Evolutionary conservation across 495 filamentous ascomycete genomes (phyloP).

Genomic region (Aspergillus diversus): DNA sequence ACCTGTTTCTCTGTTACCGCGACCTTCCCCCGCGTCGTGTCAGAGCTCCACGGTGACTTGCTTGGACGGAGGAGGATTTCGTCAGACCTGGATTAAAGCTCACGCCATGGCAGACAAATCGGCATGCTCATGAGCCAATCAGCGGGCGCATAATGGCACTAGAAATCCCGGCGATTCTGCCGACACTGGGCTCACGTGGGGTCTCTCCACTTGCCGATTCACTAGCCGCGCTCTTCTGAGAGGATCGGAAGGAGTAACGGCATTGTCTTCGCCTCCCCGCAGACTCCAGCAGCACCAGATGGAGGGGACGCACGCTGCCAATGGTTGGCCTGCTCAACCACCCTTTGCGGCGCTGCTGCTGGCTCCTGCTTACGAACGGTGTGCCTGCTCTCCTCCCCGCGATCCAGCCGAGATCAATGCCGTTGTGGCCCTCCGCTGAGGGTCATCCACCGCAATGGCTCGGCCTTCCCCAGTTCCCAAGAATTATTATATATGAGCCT

Average conservation of each 20-base stretch:
- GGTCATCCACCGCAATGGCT: slow-evolving; percentile 18
- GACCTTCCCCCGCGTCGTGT: background rate
- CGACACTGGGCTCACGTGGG: slow-evolving; percentile 34
- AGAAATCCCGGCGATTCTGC: slow-evolving; percentile 37
- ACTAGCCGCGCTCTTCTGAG: slow-evolving; percentile 27
- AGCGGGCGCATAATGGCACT: slow-evolving; percentile 4
- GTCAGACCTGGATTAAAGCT: background rate
- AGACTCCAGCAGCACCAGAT: slow-evolving; percentile 9
- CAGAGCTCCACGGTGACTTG: background rate
- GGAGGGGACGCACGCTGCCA: background rate
- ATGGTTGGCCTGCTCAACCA: background rate
- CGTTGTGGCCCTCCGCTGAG: slow-evolving; percentile 41
- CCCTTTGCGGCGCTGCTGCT: background rate
- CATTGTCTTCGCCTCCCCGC: slow-evolving; percentile 30
- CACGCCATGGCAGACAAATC: slow-evolving; percentile 12
- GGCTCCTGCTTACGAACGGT: slow-evolving; percentile 14
- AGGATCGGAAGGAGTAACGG: slow-evolving; percentile 33
- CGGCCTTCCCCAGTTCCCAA: slow-evolving; percentile 32
- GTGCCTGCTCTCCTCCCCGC: slow-evolving; percentile 25
- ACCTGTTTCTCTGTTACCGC: background rate
- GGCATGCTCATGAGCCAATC: slow-evolving; percentile 18
- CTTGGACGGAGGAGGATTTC: background rate
- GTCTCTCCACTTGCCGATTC: slow-evolving; percentile 40
- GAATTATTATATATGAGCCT: slow-evolving; percentile 38
- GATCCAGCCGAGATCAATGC: slow-evolving; percentile 48